A percentile compares a stretch with the other conserved stretches of the same genome.
phyloP scores from a whole-genome alignment of 495 filamentous ascomycete genomes.

The Margaritispora aquatica region DNA sequence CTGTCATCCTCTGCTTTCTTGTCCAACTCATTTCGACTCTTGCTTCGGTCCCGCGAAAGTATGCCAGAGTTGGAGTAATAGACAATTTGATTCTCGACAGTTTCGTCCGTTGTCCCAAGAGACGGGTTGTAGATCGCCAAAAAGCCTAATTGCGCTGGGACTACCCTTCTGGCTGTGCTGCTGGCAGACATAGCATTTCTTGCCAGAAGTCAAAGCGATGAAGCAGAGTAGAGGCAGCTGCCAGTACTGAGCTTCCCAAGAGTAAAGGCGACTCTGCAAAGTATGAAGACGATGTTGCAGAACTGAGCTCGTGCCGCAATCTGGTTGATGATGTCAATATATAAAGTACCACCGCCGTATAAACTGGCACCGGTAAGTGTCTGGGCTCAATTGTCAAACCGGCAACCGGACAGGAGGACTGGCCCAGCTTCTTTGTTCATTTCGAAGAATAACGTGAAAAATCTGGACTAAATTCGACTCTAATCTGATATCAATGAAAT shows the following conservation, averaged over 20 bases:
- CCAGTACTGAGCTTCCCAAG: not conserved
- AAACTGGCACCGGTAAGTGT: too few species aligned
- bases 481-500: too few species aligned
- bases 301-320: too few species aligned
- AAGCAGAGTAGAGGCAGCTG: not conserved
- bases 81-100: conserved; percentile 81
- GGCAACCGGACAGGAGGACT: not conserved
- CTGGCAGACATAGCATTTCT: conserved; percentile 23
- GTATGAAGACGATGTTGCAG: not conserved
- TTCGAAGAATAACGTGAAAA: too few species aligned
- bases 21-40: conserved; percentile 26
- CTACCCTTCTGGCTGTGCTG: conserved; percentile 28
- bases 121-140: conserved; percentile 92
- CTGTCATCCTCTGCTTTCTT: conserved; percentile 35
- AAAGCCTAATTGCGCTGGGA: conserved; percentile 82
- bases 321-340: not conserved
- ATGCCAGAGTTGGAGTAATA: conserved; percentile 63
- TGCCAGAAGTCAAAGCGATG: not conserved
- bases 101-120: conserved; percentile 83
- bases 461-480: too few species aligned
- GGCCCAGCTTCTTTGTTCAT: too few species aligned
- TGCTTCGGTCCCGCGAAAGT: conserved; percentile 34
- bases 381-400: too few species aligned
- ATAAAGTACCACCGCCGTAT: too few species aligned
- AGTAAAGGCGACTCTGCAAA: not conserved